Conservation (phyloP, 306 rosid genomes). For the Castanospermum australe region DNA sequence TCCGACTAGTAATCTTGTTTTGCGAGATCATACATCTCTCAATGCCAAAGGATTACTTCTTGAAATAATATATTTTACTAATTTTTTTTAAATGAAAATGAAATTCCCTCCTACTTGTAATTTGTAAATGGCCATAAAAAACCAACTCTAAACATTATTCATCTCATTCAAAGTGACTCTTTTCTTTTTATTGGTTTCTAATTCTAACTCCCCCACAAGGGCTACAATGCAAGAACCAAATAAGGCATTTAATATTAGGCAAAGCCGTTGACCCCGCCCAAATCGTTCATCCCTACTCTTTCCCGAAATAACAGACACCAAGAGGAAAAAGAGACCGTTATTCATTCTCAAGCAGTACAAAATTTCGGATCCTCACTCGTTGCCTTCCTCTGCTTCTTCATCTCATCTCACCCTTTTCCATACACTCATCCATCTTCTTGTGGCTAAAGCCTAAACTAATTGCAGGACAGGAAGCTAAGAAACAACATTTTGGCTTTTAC, state of each 20-base stretch:
- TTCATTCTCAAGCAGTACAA: conserved; percentile 29
- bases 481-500: not conserved
- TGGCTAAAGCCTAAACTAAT: not conserved
- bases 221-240: not conserved
- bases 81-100: too few relatives aligned
- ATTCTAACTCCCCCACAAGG: too few relatives aligned
- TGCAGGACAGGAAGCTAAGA: not conserved
- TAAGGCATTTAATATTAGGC: not conserved
- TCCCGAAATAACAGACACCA: conserved; percentile 19
- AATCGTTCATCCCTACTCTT: conserved; percentile 32
- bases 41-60: too few relatives aligned
- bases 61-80: too few relatives aligned
- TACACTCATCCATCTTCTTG: not conserved
- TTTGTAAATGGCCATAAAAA: too few relatives aligned
- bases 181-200: too few relatives aligned
- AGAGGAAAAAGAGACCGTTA: conserved; percentile 19
- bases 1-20: too few relatives aligned
- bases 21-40: too few relatives aligned
- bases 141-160: too few relatives aligned
- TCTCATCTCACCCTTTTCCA: not conserved
- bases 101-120: too few relatives aligned
- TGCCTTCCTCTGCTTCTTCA: conserved; percentile 21
- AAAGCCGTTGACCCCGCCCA: conserved; percentile 29
- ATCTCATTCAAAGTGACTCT: too few relatives aligned
- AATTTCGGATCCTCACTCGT: conserved; percentile 48